These are phyloP conservation scores for Striga hermonthica DNA, from an alignment of 305 asterid species.

Conservation along the genomic window DNA sequence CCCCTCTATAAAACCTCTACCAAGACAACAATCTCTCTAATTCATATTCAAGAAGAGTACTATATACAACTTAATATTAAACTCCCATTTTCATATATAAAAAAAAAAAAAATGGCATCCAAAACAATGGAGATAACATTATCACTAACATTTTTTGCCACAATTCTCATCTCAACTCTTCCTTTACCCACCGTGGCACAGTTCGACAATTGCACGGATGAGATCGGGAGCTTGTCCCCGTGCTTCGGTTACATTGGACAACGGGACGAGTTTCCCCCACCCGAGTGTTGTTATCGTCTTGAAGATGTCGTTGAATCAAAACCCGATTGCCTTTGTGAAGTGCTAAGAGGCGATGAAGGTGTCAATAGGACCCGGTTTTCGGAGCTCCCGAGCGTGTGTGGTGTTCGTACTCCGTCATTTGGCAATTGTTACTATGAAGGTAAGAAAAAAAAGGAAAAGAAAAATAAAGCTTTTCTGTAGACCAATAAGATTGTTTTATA, in stretches of 20 bases:
- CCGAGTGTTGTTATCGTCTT: constrained; percentile 35
- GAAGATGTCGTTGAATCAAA: constrained; percentile 7
- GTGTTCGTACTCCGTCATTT: constrained; percentile 17
- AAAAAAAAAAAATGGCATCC: neutral
- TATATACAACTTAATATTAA: neutral
- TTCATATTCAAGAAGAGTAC: neutral
- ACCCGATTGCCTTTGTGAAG: constrained; percentile 30
- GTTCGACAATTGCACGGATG: constrained; percentile 2
- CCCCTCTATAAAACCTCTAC: neutral
- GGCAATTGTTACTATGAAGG: neutral
- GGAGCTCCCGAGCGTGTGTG: constrained; percentile 24
- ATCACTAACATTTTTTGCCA: neutral
- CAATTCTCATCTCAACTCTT: constrained; percentile 9
- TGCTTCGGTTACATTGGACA: constrained; percentile 32
- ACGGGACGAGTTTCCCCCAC: constrained; percentile 25
- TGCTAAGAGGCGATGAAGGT: constrained; percentile 11
- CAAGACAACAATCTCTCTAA: constrained; percentile 1
- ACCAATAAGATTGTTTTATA: no score
- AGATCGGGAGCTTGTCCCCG: constrained; percentile 23
- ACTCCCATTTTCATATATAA: neutral
- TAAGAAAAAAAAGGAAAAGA: neutral
- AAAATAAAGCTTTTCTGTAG: no score
- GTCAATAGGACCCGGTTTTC: constrained; percentile 19
- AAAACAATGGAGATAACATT: neutral
- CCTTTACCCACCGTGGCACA: neutral